Base-by-base conservation (phyloP, 306 rosid species). In the Senna tora region DNA sequence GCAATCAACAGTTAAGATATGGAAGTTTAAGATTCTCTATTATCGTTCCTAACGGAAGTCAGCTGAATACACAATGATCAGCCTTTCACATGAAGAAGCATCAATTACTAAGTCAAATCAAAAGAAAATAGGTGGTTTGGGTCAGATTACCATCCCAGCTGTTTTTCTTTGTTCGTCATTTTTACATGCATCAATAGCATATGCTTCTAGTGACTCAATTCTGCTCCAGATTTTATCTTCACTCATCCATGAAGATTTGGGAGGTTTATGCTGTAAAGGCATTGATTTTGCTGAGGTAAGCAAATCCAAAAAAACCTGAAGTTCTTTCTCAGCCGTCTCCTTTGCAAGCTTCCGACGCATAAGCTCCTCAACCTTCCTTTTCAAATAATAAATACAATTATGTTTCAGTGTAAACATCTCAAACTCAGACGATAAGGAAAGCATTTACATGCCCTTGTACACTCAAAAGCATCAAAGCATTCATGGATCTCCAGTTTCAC, bases 321-420 rank as follows among this genome's bases (percentile, higher is more conserved):
- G 79, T 75, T 91, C 97, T 81, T 88, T 88, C 84, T 89, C 93
- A 76, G 97, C 89, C 8, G 86, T 93, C 72, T 91, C 96, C 84
- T 83, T 95, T 72, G 83, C 88, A 46, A 81, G 76, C 88, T 91
- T 95, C 86, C 80, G 82, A 21, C 72, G 88, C 63, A 79, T 78
- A 70, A 91, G 96, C 77, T 95, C 96, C 77, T 91, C 92, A 46
- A 91, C 99, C 99, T 95, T 69, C 77, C 80, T 73, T 83, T 65
- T 73, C 78, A 72, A 51, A 4, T 0, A 41, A 51, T 33, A 69
- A 56, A 2, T 19, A 68, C 60, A 79, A 14, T 64, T 38, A 57
- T 36, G 30, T 42, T 32, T 52, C 73, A 38, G 62, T n/a, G n/a
- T 54, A 65, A 67, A 42, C 71, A 46, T 72, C 45, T 62, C 47